phyloP scores from a whole-genome alignment of 2,329 filamentous ascomycete species.

The Xylaria sp. region DNA sequence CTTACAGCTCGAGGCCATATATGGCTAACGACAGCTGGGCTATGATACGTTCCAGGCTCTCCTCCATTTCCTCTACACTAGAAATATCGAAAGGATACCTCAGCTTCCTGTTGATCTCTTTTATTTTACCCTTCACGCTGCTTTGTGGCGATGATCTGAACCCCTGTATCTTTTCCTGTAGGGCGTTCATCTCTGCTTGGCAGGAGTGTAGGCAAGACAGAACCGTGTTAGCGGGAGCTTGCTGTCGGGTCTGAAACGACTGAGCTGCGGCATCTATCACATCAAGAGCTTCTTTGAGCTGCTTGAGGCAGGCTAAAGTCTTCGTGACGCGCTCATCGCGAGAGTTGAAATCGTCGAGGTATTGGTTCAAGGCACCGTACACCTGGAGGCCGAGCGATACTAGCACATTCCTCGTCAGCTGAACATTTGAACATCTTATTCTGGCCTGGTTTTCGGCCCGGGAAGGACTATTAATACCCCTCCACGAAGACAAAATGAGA shows the following conservation, averaged over 20 bases:
- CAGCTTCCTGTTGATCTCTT: too few species aligned
- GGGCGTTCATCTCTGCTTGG: slow-evolving; percentile 6
- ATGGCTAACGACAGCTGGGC: too few species aligned
- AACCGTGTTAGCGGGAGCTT: slow-evolving; percentile 11
- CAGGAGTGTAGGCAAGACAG: slow-evolving; percentile 18
- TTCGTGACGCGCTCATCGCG: slow-evolving; percentile 10
- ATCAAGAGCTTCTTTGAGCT: slow-evolving; percentile 7
- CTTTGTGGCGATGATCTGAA: not conserved
- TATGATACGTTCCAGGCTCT: too few species aligned
- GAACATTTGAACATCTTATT: too few species aligned
- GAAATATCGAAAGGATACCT: too few species aligned
- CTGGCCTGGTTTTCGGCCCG: too few species aligned
- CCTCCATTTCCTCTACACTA: too few species aligned
- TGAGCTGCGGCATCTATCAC: slow-evolving; percentile 20
- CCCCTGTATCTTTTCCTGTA: slow-evolving; percentile 22
- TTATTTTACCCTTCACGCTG: too few species aligned
- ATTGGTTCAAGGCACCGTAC: slow-evolving; percentile 27
- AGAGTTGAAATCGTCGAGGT: slow-evolving; percentile 26
- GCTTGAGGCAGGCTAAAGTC: slow-evolving; percentile 12
- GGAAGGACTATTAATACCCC: too few species aligned
- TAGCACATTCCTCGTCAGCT: too few species aligned
- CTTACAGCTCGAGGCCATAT: too few species aligned
- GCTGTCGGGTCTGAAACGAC: slow-evolving; percentile 11
- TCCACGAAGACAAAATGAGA: too few species aligned
- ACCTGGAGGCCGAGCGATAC: not conserved